These are phyloP conservation scores for Starmerella asiatica DNA, from an alignment of 805 yeast genomes.

Conservation along the genomic window DNA sequence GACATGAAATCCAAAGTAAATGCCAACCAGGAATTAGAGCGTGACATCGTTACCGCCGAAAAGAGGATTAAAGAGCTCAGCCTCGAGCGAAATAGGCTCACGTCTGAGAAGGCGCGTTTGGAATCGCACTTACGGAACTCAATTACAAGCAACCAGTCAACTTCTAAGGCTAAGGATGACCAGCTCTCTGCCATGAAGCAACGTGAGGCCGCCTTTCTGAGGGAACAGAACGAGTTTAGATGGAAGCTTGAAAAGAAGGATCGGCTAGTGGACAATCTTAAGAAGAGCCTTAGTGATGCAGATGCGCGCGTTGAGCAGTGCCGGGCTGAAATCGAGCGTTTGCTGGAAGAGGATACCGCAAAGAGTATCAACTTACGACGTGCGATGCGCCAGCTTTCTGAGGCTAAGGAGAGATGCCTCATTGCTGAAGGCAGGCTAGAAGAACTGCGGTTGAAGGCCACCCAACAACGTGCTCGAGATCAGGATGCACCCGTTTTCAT, in stretches of 20 bases:
- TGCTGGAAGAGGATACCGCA: conserved; percentile 17
- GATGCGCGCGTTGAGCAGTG: conserved; percentile 36
- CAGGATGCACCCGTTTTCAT: conserved; percentile 2
- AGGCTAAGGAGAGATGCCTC: conserved; percentile 36
- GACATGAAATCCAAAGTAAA: conserved; percentile 3
- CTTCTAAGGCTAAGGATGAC: conserved; percentile 23
- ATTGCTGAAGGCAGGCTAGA: conserved; percentile 41
- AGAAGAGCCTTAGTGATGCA: conserved; percentile 40
- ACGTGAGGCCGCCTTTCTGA: conserved; percentile 18
- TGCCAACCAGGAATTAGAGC: conserved; percentile 6
- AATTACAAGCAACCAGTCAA: conserved; percentile 28
- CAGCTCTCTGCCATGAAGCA: conserved; percentile 27
- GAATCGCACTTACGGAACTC: conserved; percentile 35
- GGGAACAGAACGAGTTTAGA: conserved; percentile 20
- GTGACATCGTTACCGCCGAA: conserved; percentile 44
- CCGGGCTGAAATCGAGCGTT: conserved; percentile 29
- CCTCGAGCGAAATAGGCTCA: conserved; percentile 47
- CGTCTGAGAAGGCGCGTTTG: conserved; percentile 36
- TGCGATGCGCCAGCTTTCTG: conserved; percentile 39
- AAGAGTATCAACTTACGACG: conserved; percentile 25
- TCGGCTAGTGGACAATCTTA: conserved; percentile 23
- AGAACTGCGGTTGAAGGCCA: conserved; percentile 13
- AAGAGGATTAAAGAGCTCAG: conserved; percentile 48
- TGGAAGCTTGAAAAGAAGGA: conserved; percentile 23
- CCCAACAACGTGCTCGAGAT: neutral